Conservation (phyloP, 2,329 filamentous ascomycete species). For the Bertia moriformis region DNA sequence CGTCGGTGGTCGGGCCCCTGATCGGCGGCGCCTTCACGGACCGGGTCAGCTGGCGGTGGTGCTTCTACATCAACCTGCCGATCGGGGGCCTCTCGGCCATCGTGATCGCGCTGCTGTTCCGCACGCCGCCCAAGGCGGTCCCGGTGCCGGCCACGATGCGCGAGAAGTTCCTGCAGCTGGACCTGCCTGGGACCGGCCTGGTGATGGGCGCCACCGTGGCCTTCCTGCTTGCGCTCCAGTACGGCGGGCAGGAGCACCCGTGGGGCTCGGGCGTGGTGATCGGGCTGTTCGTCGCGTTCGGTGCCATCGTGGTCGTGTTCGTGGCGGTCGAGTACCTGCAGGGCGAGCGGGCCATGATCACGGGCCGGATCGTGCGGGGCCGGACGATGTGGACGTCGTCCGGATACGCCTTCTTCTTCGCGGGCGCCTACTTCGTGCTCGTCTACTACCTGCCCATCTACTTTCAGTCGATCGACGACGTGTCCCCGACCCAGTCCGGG, state of each 20-base stretch:
- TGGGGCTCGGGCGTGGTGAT: constrained; percentile 26
- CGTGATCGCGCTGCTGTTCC: constrained; percentile 25
- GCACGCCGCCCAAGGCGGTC: constrained; percentile 19
- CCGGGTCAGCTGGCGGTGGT: constrained; percentile 21
- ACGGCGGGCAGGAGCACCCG: constrained; percentile 25
- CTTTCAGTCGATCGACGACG: constrained; percentile 30
- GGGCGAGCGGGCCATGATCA: constrained; percentile 33
- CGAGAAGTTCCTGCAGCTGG: constrained; percentile 32
- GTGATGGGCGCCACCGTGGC: constrained; percentile 27
- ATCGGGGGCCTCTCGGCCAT: constrained; percentile 16
- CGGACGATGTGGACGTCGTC: constrained; percentile 26
- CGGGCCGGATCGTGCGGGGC: constrained; percentile 22
- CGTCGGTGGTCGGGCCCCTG: constrained; percentile 19
- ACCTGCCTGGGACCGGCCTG: constrained; percentile 25
- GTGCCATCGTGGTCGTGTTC: constrained; percentile 16
- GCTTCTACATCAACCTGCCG: constrained; percentile 21
- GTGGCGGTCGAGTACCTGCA: constrained; percentile 20
- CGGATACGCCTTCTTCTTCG: constrained; percentile 24
- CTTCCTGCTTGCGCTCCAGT: constrained; percentile 30
- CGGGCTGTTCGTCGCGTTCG: constrained; percentile 24
- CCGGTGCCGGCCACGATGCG: constrained; percentile 13
- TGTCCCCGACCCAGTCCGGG: constrained; percentile 18
- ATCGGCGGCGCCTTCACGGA: constrained; percentile 21
- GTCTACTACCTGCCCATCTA: constrained; percentile 34
- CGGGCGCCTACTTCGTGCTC: constrained; percentile 25